Evolutionary conservation across 371 early-diverging fungal genomes (phyloP).

Genomic region (Lichtheimia ramosa): DNA sequence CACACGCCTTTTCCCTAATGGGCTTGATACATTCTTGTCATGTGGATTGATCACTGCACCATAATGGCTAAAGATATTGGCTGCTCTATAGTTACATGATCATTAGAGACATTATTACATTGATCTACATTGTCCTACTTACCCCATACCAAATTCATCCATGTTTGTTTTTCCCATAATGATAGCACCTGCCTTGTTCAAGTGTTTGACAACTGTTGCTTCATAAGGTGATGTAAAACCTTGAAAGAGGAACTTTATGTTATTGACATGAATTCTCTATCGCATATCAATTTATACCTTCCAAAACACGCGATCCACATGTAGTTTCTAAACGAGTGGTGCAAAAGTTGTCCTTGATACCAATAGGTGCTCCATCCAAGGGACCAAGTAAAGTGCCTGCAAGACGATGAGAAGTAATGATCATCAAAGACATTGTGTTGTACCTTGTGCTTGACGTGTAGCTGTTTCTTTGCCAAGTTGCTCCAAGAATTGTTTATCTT

Average conservation of each 20-base stretch:
- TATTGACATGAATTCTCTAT: neutral
- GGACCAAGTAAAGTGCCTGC: slow-evolving; percentile 27
- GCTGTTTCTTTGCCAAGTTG: slow-evolving; percentile 1
- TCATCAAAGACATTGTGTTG: no score
- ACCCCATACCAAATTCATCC: slow-evolving; percentile 99
- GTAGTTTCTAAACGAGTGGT: slow-evolving; percentile 62
- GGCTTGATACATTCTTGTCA: slow-evolving; percentile 9
- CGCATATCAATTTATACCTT: slow-evolving; percentile 38
- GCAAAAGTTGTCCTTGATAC: slow-evolving; percentile 77
- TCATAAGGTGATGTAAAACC: slow-evolving; percentile 77
- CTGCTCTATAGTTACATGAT: slow-evolving; percentile 36
- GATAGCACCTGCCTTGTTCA: slow-evolving; percentile 69
- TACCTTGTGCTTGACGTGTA: slow-evolving; percentile 6
- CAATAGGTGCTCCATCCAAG: slow-evolving; percentile 64
- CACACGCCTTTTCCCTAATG: slow-evolving; percentile 30
- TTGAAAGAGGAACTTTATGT: slow-evolving; percentile 4
- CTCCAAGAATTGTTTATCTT: slow-evolving; percentile 11
- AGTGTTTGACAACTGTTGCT: slow-evolving; percentile 71
- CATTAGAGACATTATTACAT: neutral
- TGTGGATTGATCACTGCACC: slow-evolving; percentile 58
- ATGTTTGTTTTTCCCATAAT: slow-evolving; percentile 89
- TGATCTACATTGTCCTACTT: slow-evolving; percentile 6
- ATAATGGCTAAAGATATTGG: slow-evolving; percentile 51
- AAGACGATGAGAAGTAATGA: neutral
- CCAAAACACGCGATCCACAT: slow-evolving; percentile 69